These are phyloP conservation scores for Coniochaeta sp. DNA, from an alignment of 2,329 filamentous ascomycete genomes.

Conservation along the genomic window DNA sequence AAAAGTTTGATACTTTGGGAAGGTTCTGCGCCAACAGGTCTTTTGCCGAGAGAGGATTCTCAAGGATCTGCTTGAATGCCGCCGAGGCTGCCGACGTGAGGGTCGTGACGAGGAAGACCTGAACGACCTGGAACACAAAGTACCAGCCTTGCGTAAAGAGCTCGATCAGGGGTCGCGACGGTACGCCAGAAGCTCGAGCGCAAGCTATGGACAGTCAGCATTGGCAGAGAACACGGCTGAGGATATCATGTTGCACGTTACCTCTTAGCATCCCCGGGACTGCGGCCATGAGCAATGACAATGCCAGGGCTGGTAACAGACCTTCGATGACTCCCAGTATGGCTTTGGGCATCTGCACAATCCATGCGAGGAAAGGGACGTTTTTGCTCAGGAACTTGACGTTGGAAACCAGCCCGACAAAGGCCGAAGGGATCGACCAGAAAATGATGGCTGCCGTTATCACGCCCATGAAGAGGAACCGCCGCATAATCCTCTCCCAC, in stretches of 20 bases:
- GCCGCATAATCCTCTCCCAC: slow-evolving; percentile 69
- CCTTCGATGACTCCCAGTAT: slow-evolving; percentile 78
- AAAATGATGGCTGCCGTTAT: slow-evolving; percentile 74
- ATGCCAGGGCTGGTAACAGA: slow-evolving; percentile 69
- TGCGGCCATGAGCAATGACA: slow-evolving; percentile 76
- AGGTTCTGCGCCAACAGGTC: slow-evolving; percentile 55
- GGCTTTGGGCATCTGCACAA: slow-evolving; percentile 58
- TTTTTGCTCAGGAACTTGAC: slow-evolving; percentile 59
- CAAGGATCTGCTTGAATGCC: slow-evolving; percentile 48
- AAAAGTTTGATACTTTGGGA: slow-evolving; percentile 70
- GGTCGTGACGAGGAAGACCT: slow-evolving; percentile 80
- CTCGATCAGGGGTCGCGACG: slow-evolving; percentile 65
- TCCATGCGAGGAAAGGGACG: slow-evolving; percentile 66
- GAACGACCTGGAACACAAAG: slow-evolving; percentile 73
- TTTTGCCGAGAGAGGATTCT: slow-evolving; percentile 49
- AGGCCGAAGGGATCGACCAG: slow-evolving; percentile 69
- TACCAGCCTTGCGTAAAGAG: slow-evolving; percentile 72
- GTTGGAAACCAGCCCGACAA: slow-evolving; percentile 82
- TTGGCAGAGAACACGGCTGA: not conserved
- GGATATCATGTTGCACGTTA: slow-evolving; percentile 29
- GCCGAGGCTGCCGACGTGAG: slow-evolving; percentile 66
- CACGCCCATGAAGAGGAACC: slow-evolving; percentile 55
- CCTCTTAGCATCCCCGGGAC: slow-evolving; percentile 70
- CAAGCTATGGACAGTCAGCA: slow-evolving; percentile 39
- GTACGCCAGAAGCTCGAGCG: slow-evolving; percentile 63